Percentiles rank a stretch among this genome's conserved stretches.
These are phyloP conservation scores for Myriosclerotinia duriaeana DNA, from an alignment of 2,329 filamentous ascomycete genomes.

Conservation along the genomic window DNA sequence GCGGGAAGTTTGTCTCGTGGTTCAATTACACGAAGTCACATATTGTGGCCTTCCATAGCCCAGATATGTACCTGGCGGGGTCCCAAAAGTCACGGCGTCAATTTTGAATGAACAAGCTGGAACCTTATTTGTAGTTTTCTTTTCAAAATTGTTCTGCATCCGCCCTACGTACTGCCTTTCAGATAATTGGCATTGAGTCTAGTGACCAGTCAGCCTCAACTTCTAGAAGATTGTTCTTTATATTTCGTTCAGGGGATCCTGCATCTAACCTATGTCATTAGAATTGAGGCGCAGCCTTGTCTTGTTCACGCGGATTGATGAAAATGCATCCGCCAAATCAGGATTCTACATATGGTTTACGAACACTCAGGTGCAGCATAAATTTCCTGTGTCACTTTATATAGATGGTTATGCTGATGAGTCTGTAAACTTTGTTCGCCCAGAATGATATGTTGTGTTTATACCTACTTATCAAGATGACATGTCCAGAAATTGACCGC, in stretches of 20 bases:
- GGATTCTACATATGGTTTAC: not conserved
- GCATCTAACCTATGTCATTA: not conserved
- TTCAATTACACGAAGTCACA: not conserved
- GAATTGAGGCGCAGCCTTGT: not conserved
- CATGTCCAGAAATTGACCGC: not conserved
- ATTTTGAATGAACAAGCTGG: not conserved
- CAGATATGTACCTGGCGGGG: conserved; percentile 5
- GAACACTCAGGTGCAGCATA: not conserved
- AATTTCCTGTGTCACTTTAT: not conserved
- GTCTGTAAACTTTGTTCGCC: conserved; percentile 6
- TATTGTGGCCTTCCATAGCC: conserved; percentile 1
- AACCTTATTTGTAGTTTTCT: no score
- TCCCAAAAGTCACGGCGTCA: not conserved
- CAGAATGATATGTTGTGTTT: conserved; percentile 3
- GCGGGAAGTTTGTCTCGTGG: not conserved
- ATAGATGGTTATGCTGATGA: not conserved
- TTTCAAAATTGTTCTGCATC: not conserved
- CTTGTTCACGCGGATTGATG: not conserved
- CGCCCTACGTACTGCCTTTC: not conserved
- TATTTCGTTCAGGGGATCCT: not conserved
- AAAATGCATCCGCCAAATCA: not conserved
- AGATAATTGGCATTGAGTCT: conserved; percentile 3
- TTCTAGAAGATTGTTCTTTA: not conserved
- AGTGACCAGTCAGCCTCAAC: conserved; percentile 10
- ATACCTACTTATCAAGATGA: not conserved